Percentiles rank a stretch among this genome's conserved stretches.
phyloP scores from a whole-genome alignment of 345 rosid genomes.

The Mallotus nudiflorus region DNA sequence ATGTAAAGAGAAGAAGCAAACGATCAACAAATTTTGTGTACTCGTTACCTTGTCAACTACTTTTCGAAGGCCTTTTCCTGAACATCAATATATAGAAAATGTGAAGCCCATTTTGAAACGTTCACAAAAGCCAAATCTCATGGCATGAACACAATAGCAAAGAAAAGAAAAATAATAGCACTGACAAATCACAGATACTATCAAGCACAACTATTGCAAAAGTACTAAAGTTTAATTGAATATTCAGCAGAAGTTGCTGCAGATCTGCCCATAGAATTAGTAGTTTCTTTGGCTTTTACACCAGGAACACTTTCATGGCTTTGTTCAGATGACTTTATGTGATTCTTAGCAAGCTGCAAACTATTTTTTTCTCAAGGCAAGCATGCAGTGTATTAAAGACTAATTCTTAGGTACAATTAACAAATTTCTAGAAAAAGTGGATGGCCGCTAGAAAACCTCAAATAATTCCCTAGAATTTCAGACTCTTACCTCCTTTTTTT shows the following conservation, averaged over 20 bases:
- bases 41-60: slow-evolving; percentile 58
- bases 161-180: neutral
- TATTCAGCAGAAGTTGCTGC: neutral
- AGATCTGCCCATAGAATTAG: neutral
- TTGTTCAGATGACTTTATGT: neutral
- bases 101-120: slow-evolving; percentile 1
- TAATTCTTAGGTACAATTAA: no score
- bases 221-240: neutral
- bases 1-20: neutral
- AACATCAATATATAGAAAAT: slow-evolving; percentile 32
- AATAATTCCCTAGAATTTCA: neutral
- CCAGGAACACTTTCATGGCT: neutral
- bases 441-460: no score
- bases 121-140: neutral
- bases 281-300: neutral
- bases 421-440: neutral
- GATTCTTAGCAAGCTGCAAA: neutral
- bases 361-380: neutral
- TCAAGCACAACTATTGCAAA: no score
- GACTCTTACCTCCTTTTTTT: neutral
- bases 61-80: slow-evolving; percentile 71
- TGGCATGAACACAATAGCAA: neutral
- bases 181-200: neutral
- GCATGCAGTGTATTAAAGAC: no score
- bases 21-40: slow-evolving; percentile 19